phyloP scores from a whole-genome alignment of 192 early-diverging fungal genomes.

The Entomortierella beljakovae region DNA sequence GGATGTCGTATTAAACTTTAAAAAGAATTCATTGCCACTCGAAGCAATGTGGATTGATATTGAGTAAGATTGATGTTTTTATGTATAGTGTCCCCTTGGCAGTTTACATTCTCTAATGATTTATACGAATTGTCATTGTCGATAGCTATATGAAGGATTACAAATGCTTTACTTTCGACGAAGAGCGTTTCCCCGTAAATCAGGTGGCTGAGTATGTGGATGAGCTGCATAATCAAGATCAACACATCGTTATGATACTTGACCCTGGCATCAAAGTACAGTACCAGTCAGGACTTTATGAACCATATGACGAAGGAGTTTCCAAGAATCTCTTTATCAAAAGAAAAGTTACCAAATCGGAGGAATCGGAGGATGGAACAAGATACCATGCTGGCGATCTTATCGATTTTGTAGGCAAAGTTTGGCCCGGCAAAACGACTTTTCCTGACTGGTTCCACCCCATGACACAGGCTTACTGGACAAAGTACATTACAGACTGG shows the following conservation, averaged over 20 bases:
- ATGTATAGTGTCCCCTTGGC: not conserved
- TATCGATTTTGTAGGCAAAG: slow-evolving; percentile 59
- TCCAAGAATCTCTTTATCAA: slow-evolving; percentile 66
- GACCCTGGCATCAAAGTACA: slow-evolving; percentile 69
- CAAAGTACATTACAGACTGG: slow-evolving; percentile 46
- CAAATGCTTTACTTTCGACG: slow-evolving; percentile 71
- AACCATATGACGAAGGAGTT: slow-evolving; percentile 61
- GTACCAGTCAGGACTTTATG: slow-evolving; percentile 55
- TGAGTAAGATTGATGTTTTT: too few species aligned
- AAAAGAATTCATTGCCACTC: slow-evolving; percentile 64
- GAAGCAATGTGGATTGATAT: slow-evolving; percentile 74
- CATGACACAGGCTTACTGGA: slow-evolving; percentile 63
- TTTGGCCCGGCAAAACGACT: slow-evolving; percentile 71
- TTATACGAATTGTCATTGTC: not conserved
- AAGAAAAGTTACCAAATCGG: slow-evolving; percentile 24
- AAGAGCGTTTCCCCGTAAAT: slow-evolving; percentile 60
- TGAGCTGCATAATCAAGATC: slow-evolving; percentile 60
- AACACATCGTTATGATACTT: slow-evolving; percentile 67
- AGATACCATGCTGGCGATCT: slow-evolving; percentile 16
- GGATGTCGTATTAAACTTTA: slow-evolving; percentile 65
- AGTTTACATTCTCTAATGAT: not conserved
- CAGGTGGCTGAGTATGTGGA: slow-evolving; percentile 60
- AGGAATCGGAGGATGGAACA: slow-evolving; percentile 7
- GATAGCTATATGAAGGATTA: slow-evolving; percentile 68
- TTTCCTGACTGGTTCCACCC: slow-evolving; percentile 74